Evolutionary conservation across 2,329 filamentous ascomycete genomes (phyloP).

Genomic region (Aurifilum marmelostoma): DNA sequence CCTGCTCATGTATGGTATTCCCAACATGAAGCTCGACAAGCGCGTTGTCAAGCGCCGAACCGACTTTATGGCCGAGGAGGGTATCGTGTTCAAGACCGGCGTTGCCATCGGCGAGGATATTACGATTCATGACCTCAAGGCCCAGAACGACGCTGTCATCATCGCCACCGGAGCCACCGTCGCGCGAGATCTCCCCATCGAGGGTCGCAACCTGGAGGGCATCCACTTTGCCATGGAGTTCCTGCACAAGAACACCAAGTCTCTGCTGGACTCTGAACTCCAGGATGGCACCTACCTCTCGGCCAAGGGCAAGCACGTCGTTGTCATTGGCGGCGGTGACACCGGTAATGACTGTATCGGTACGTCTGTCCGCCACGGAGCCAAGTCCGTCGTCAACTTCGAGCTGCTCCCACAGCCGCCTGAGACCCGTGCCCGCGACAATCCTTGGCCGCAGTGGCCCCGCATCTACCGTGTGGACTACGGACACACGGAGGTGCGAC

Average conservation of each 20-base stretch:
- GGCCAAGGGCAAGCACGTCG: slow-evolving; percentile 92
- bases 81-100: slow-evolving; percentile 78
- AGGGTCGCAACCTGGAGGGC: slow-evolving; percentile 83
- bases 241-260: slow-evolving; percentile 97
- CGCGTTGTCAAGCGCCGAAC: slow-evolving; percentile 93
- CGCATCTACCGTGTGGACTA: slow-evolving; percentile 99
- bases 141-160: slow-evolving; percentile 79
- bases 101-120: slow-evolving; percentile 77
- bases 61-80: slow-evolving; percentile 91
- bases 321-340: slow-evolving; percentile 97
- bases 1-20: slow-evolving; percentile 96
- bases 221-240: slow-evolving; percentile 98
- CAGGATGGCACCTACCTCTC: slow-evolving; percentile 86
- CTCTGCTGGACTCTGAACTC: slow-evolving; percentile 87
- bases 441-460: slow-evolving; percentile 98
- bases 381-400: slow-evolving; percentile 95
- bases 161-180: slow-evolving; percentile 93
- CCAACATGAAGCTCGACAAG: slow-evolving; percentile 99
- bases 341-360: slow-evolving; percentile 98
- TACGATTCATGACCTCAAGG: slow-evolving; percentile 72
- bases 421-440: slow-evolving; percentile 85
- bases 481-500: slow-evolving; percentile 92
- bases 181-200: slow-evolving; percentile 88
- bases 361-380: slow-evolving; percentile 92
- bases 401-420: slow-evolving; percentile 93